Base-by-base conservation (phyloP, 2,329 filamentous ascomycete species). In the Aspergillus pseudotamarii region DNA sequence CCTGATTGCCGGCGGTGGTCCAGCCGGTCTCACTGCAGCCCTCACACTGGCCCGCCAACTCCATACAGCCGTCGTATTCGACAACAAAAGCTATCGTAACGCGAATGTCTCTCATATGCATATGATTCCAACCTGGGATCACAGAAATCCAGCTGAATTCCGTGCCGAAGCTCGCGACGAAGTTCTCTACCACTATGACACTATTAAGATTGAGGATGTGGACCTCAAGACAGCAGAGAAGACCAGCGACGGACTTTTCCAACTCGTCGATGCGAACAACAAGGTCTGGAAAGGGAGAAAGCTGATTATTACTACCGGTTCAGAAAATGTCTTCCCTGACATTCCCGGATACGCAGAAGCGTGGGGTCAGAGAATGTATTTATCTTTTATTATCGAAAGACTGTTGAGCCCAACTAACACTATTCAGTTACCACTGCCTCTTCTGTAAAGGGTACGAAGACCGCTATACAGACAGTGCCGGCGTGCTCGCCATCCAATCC, bases 381-480 rank as follows among this genome's bases (percentile, higher is more conserved):
- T n/a, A n/a, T n/a, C n/a, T n/a, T n/a, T n/a, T n/a, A n/a, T n/a
- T n/a, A n/a, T n/a, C n/a, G n/a, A n/a, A n/a, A n/a, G n/a, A n/a
- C n/a, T n/a, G 34, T 36, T 36, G 2, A 36, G 16, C 14, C 5
- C 1, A 16, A 0, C 14, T 19, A 76, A 74, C 59, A 78, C 79
- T 36, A 83, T 85, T 6, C 41, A 83, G 81, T 45, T 88, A 85
- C 64, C 85, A 88, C 68, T 89, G 86, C 65, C 79, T 88, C 66
- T 89, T 46, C 45, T 46, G 85, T 71, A 81, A 88, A 66, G 86
- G 87, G 5, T 88, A 81, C 69, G 86, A 89, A 66, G 83, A 88
- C 58, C 79, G 82, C 16, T 84, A 82, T 1, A 71, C 73, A 1
- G 66, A 75, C 0, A 81, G 81, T 0, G 79, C 80, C 0, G 85